Evolutionary conservation across 78 protist genomes (phyloP).

Genomic region (Cavenderia fasciculata): DNA sequence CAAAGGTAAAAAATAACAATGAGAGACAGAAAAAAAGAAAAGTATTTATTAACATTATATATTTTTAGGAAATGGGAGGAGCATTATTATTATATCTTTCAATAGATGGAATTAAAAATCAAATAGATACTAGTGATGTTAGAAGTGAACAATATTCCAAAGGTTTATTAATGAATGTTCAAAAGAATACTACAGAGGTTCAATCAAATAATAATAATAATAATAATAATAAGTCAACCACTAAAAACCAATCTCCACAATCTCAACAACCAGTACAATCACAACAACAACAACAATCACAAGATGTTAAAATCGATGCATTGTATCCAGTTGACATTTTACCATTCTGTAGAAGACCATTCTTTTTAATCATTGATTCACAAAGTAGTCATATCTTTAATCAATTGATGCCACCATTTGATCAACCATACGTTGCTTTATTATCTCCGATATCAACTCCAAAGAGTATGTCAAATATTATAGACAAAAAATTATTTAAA

Average conservation of each 20-base stretch:
- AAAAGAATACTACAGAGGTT: not conserved
- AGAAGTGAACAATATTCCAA: slow-evolving; percentile 15
- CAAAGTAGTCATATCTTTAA: slow-evolving; percentile 51
- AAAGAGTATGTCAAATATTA: slow-evolving; percentile 6
- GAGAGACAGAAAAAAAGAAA: no score
- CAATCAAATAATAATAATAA: not conserved
- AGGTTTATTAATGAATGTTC: slow-evolving; percentile 34
- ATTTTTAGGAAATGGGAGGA: slow-evolving; percentile 38
- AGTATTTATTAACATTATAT: not conserved
- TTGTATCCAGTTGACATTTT: slow-evolving; percentile 58
- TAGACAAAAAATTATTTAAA: not conserved
- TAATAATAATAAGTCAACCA: not conserved
- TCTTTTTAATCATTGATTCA: slow-evolving; percentile 68
- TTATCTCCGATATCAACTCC: slow-evolving; percentile 53
- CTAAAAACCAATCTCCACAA: not conserved
- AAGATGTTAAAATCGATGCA: slow-evolving; percentile 28
- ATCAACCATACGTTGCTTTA: slow-evolving; percentile 69
- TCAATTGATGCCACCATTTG: slow-evolving; percentile 32
- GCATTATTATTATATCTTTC: slow-evolving; percentile 67
- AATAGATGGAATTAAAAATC: slow-evolving; percentile 46
- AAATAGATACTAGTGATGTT: not conserved
- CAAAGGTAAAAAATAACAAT: no score
- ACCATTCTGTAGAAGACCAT: slow-evolving; percentile 71
- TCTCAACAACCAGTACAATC: not conserved
- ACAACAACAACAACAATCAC: not conserved